Percentiles rank a stretch among this genome's conserved stretches.
Evolutionary conservation across 495 filamentous ascomycete genomes (phyloP).

Genomic region (Penicillium steckii): DNA sequence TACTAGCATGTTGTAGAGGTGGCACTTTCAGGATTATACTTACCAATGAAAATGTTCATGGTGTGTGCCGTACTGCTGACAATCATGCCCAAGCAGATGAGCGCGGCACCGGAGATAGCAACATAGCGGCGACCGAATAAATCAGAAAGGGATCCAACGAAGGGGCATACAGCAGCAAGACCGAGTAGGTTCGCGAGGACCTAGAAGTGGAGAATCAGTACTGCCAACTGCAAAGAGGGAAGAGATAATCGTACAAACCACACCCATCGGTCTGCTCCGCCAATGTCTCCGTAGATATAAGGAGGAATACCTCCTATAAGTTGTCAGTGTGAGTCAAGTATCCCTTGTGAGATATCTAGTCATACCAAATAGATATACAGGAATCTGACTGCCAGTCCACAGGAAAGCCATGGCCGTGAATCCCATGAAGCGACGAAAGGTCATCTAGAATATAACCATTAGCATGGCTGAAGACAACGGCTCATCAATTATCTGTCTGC

Average conservation of each 20-base stretch:
- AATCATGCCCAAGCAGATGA: constrained; percentile 66
- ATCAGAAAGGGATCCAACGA: constrained; percentile 71
- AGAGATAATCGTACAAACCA: constrained; percentile 55
- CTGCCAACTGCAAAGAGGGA: neutral
- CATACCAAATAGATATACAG: constrained; percentile 59
- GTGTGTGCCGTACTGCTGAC: constrained; percentile 59
- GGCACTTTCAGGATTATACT: constrained; percentile 13
- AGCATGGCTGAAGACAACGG: constrained; percentile 1
- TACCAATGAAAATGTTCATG: constrained; percentile 72
- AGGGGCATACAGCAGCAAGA: constrained; percentile 67
- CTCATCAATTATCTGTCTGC: too few species aligned
- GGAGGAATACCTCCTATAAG: constrained; percentile 55
- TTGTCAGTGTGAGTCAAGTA: neutral
- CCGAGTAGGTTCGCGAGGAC: constrained; percentile 65
- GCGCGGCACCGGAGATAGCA: constrained; percentile 56
- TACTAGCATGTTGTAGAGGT: neutral
- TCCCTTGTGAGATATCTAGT: neutral
- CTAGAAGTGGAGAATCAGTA: constrained; percentile 14
- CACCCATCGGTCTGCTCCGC: constrained; percentile 65
- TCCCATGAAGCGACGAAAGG: constrained; percentile 55
- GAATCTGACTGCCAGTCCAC: constrained; percentile 66
- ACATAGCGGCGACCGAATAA: constrained; percentile 66
- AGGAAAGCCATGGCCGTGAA: constrained; percentile 64
- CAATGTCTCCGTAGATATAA: constrained; percentile 64
- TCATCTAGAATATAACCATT: constrained; percentile 43